phyloP scores from a whole-genome alignment of 2,329 filamentous ascomycete genomes.

The Cordyceps cateniannulata region DNA sequence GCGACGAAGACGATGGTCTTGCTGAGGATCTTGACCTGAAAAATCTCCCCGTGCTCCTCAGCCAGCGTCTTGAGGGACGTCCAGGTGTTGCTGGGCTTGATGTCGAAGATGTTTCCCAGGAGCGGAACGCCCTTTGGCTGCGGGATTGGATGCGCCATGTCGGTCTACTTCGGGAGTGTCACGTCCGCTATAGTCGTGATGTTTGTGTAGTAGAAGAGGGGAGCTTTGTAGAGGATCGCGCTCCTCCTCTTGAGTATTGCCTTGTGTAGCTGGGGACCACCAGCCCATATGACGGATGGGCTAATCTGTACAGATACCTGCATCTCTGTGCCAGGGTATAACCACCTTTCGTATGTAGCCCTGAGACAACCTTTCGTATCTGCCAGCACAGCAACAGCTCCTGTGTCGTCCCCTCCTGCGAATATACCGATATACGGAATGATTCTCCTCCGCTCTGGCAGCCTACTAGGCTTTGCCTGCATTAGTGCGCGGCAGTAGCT shows the following conservation, averaged over 20 bases:
- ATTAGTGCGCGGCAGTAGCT: slow-evolving; percentile 2
- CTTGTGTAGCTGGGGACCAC: neutral
- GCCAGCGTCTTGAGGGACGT: slow-evolving; percentile 28
- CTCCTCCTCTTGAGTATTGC: neutral
- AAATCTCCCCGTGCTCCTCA: slow-evolving; percentile 32
- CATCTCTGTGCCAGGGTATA: neutral
- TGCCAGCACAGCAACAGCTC: neutral
- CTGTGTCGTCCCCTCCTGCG: neutral
- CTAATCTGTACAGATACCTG: neutral
- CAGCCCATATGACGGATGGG: neutral
- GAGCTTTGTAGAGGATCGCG: neutral
- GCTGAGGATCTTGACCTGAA: slow-evolving; percentile 30
- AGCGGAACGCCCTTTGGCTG: slow-evolving; percentile 29
- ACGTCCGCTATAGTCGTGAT: neutral
- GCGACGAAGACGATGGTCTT: slow-evolving; percentile 38
- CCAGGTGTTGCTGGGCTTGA: slow-evolving; percentile 31
- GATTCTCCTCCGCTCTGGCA: neutral
- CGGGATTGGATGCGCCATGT: slow-evolving; percentile 30
- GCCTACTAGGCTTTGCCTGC: neutral
- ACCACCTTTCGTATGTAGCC: neutral
- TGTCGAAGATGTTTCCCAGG: slow-evolving; percentile 30
- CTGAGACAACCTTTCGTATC: neutral
- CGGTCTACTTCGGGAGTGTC: neutral
- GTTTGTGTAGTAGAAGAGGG: neutral
- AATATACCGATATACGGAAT: neutral